Evolutionary conservation across 768 basidiomycete species (phyloP).

Genomic region (Termitomyces sp.): DNA sequence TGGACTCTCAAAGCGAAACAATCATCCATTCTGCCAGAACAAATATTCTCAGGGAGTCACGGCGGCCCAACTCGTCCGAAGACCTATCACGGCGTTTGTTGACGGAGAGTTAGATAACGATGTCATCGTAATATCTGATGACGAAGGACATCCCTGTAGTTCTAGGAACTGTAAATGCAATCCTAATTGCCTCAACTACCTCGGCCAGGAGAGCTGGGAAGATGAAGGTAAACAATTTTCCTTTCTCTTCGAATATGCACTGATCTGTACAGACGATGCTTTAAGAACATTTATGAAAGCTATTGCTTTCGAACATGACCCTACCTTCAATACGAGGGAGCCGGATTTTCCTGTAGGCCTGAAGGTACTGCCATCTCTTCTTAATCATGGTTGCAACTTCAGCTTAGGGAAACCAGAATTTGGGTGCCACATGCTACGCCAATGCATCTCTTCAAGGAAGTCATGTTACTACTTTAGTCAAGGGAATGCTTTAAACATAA

Average conservation of each 20-base stretch:
- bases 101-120: slow-evolving; percentile 52
- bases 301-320: slow-evolving; percentile 50
- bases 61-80: slow-evolving; percentile 3
- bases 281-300: slow-evolving; percentile 46
- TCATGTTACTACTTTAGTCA: slow-evolving; percentile 1
- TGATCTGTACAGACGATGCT: slow-evolving; percentile 36
- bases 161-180: slow-evolving; percentile 68
- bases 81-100: slow-evolving; percentile 9
- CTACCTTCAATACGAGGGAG: slow-evolving; percentile 42
- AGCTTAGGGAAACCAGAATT: slow-evolving; percentile 51
- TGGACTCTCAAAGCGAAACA: slow-evolving; percentile 52
- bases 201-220: slow-evolving; percentile 83
- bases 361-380: slow-evolving; percentile 40
- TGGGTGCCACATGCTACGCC: slow-evolving; percentile 96
- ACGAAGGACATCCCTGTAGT: slow-evolving; percentile 50
- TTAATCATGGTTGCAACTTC: neutral
- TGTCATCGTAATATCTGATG: slow-evolving; percentile 66
- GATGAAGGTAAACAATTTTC: slow-evolving; percentile 43
- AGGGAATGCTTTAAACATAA: neutral
- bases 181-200: slow-evolving; percentile 82
- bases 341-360: slow-evolving; percentile 67
- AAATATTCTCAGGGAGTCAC: slow-evolving; percentile 32
- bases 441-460: slow-evolving; percentile 88
- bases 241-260: slow-evolving; percentile 5
- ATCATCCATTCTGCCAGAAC: slow-evolving; percentile 51